phyloP scores from a whole-genome alignment of 2,329 filamentous ascomycete species.

The Alternaria arborescens region DNA sequence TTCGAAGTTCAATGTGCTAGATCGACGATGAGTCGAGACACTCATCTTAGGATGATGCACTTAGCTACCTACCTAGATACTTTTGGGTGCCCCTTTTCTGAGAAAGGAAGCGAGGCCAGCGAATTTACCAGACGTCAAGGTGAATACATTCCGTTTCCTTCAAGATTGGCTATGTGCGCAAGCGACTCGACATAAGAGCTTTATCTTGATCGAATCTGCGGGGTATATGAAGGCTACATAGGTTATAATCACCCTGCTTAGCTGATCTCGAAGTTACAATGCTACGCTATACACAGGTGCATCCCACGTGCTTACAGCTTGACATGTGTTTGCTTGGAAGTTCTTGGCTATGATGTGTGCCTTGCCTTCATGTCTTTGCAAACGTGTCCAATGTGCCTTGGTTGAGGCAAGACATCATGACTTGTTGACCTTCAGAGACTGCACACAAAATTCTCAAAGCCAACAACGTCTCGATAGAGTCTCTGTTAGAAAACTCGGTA shows the following conservation, averaged over 20 bases:
- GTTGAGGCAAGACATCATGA: neutral
- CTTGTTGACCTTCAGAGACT: neutral
- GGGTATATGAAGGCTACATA: neutral
- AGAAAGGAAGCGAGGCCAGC: no score
- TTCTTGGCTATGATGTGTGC: neutral
- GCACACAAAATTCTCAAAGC: no score
- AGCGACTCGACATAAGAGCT: neutral
- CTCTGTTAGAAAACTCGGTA: accelerated
- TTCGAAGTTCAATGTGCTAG: no score
- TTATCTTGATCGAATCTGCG: neutral
- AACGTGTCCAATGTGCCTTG: neutral
- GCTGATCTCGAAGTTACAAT: neutral
- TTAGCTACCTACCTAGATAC: no score
- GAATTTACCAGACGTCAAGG: no score
- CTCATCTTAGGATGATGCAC: no score
- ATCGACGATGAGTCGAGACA: no score
- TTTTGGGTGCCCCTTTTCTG: no score
- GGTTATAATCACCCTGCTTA: neutral
- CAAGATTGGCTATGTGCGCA: neutral
- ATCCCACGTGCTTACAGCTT: neutral
- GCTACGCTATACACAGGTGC: neutral
- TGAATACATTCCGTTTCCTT: neutral
- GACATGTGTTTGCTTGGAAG: neutral
- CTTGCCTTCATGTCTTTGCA: neutral
- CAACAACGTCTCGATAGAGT: neutral